Evolutionary conservation across 1,284 basidiomycete species (phyloP).

Genomic region (Moesziomyces sp.): DNA sequence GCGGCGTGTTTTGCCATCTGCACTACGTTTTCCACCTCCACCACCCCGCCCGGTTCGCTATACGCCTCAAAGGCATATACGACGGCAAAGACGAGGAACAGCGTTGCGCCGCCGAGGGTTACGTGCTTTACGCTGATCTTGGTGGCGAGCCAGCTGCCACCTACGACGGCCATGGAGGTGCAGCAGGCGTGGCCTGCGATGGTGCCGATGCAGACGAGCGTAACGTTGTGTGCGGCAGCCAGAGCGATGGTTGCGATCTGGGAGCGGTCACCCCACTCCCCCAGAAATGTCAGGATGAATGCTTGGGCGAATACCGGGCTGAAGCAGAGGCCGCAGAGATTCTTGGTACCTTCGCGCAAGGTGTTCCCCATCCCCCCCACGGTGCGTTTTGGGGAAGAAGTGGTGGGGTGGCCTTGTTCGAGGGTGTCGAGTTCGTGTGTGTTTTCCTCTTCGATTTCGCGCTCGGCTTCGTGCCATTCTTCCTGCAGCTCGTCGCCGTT

Average conservation of each 20-base stretch:
- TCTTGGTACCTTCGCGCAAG: constrained; percentile 76
- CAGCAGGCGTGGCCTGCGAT: constrained; percentile 88
- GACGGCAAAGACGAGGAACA: constrained; percentile 82
- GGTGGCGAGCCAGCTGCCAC: constrained; percentile 81
- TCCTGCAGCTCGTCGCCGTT: constrained; percentile 69
- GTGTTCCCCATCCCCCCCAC: not conserved
- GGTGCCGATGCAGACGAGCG: constrained; percentile 87
- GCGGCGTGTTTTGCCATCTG: constrained; percentile 14
- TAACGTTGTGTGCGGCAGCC: constrained; percentile 87
- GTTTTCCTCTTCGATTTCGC: constrained; percentile 80
- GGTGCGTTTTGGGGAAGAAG: not conserved
- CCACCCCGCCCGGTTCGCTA: not conserved
- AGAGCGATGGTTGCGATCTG: constrained; percentile 98
- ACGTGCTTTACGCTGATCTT: constrained; percentile 70
- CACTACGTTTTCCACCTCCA: not conserved
- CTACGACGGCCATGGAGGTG: constrained; percentile 87
- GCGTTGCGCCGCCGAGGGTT: constrained; percentile 81
- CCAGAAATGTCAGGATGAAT: constrained; percentile 93
- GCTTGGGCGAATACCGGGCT: constrained; percentile 95
- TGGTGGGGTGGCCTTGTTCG: constrained; percentile 28
- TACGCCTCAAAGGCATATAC: constrained; percentile 70
- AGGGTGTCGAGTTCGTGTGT: constrained; percentile 75
- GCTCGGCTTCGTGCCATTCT: constrained; percentile 79
- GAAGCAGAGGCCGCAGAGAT: constrained; percentile 83
- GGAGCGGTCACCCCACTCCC: constrained; percentile 97